Percentiles rank a stretch among this genome's conserved stretches.
These are phyloP conservation scores for Epichloe baconii DNA, from an alignment of 2,329 filamentous ascomycete species.

Conservation along the genomic window DNA sequence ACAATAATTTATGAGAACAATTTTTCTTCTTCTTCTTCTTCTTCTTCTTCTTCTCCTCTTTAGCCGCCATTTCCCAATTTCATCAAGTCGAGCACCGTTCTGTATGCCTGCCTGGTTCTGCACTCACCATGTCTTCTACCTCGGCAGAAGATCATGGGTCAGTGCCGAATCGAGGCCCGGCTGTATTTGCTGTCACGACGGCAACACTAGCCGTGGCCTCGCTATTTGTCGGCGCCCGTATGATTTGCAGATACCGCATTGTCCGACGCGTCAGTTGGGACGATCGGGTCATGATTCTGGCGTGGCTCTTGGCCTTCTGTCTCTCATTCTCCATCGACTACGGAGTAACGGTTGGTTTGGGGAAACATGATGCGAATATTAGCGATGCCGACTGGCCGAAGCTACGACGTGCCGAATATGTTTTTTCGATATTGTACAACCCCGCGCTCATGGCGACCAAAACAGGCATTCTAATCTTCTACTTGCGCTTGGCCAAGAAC, in stretches of 20 bases:
- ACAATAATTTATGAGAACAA: neutral
- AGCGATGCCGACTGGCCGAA: conserved; percentile 29
- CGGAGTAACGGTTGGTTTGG: conserved; percentile 51
- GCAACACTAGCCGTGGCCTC: conserved; percentile 56
- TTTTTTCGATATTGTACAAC: conserved; percentile 59
- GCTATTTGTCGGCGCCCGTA: conserved; percentile 60
- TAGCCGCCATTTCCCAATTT: neutral
- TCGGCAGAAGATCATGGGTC: conserved; percentile 1
- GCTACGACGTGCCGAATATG: conserved; percentile 49
- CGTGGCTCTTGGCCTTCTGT: conserved; percentile 61
- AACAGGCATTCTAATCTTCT: conserved; percentile 85
- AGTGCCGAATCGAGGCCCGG: conserved; percentile 40
- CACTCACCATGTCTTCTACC: conserved; percentile 6
- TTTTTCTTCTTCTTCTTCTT: neutral
- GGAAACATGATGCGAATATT: conserved; percentile 53
- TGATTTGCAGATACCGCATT: conserved; percentile 60
- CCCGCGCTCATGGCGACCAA: conserved; percentile 84
- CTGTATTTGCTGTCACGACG: conserved; percentile 58
- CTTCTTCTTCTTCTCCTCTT: neutral
- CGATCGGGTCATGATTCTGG: conserved; percentile 68
- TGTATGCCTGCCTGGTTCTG: conserved; percentile 1
- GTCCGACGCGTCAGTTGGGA: conserved; percentile 61
- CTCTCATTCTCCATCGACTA: conserved; percentile 54
- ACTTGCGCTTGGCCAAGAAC: conserved; percentile 68
- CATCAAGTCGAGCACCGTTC: neutral